Percentiles rank a stretch among this genome's conserved stretches.
Evolutionary conservation across 805 yeast species (phyloP).

Genomic region (Yamadazyma tumulicola): DNA sequence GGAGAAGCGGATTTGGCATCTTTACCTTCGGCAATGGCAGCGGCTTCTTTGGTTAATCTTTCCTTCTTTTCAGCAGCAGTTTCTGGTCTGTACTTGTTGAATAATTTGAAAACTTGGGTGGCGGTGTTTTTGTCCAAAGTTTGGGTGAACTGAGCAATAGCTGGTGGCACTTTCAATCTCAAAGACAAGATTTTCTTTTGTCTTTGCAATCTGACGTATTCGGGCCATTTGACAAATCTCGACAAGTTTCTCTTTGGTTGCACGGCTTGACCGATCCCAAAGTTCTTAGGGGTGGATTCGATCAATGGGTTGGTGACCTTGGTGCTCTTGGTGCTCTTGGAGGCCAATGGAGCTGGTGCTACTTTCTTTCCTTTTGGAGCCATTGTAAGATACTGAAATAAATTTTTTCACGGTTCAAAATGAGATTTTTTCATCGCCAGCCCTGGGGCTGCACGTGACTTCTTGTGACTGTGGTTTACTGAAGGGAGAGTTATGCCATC

Average conservation of each 20-base stretch:
- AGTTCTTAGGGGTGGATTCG: conserved; percentile 87
- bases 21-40: conserved; percentile 98
- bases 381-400: too few relatives aligned
- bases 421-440: too few relatives aligned
- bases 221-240: conserved; percentile 99
- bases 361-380: conserved; percentile 31
- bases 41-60: conserved; percentile 98
- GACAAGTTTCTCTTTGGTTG: conserved; percentile 97
- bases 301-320: conserved; percentile 73
- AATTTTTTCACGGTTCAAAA: too few relatives aligned
- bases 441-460: too few relatives aligned
- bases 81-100: conserved; percentile 99
- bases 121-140: conserved; percentile 99
- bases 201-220: conserved; percentile 96
- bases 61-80: conserved; percentile 96
- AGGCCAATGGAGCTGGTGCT: conserved; percentile 46
- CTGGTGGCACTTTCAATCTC: conserved; percentile 99
- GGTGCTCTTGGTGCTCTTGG: conserved; percentile 26
- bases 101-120: conserved; percentile 91
- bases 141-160: conserved; percentile 94
- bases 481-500: too few relatives aligned
- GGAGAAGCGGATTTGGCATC: conserved; percentile 93
- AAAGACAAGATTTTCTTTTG: conserved; percentile 93
- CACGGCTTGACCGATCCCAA: conserved; percentile 93
- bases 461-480: too few relatives aligned